These are phyloP conservation scores for Bolboschoenus planiculmis DNA, from an alignment of 176 grass and related monocot species.

Conservation along the genomic window DNA sequence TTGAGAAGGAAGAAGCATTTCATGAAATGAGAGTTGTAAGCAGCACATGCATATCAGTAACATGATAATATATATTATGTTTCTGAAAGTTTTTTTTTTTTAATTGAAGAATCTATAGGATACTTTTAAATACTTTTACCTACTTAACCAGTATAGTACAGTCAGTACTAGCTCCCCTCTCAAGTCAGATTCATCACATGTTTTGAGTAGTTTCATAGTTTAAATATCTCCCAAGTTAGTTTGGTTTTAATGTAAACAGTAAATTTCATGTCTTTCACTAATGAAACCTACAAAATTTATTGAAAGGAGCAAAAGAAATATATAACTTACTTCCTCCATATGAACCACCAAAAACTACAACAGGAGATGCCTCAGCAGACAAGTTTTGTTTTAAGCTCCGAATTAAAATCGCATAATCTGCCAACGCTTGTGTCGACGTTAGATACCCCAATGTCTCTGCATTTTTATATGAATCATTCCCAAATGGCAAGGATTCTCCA, in stretches of 20 bases:
- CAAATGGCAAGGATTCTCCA: constrained; percentile 85
- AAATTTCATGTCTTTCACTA: not conserved
- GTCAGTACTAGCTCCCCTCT: not conserved
- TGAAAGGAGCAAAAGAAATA: not conserved
- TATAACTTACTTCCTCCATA: constrained; percentile 78
- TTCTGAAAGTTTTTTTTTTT: not conserved
- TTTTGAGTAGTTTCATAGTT: not conserved
- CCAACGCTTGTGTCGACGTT: constrained; percentile 91
- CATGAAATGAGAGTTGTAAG: not conserved
- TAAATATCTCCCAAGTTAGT: not conserved
- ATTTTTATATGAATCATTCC: constrained; percentile 59
- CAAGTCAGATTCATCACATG: constrained; percentile 1
- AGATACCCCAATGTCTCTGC: constrained; percentile 62
- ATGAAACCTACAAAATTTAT: not conserved
- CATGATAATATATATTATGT: too few species aligned
- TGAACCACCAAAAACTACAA: constrained; percentile 83
- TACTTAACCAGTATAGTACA: not conserved
- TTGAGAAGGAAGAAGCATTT: not conserved
- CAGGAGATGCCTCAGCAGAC: constrained; percentile 60
- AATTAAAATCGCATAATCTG: constrained; percentile 81
- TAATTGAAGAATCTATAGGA: not conserved
- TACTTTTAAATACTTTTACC: not conserved
- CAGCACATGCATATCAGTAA: not conserved
- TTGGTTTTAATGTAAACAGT: not conserved
- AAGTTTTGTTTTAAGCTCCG: constrained; percentile 78